Evolutionary conservation across 306 rosid species (phyloP), one percentile per base, ranked within the genome.

Genomic region (Sechiopsis laciniata): DNA sequence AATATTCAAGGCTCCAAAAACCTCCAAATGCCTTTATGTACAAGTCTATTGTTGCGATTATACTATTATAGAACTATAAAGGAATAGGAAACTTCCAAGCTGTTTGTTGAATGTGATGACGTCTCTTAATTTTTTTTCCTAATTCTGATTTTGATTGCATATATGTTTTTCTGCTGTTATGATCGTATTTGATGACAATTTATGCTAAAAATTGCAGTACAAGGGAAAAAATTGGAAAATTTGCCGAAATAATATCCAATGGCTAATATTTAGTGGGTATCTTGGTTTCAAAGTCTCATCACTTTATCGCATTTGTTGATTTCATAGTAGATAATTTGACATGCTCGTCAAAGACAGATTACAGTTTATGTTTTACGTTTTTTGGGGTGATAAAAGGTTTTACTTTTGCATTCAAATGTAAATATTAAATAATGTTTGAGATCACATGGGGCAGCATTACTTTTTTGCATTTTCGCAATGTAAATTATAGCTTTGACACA

Each of bases 101-200:
- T 67, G 32, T 17, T 17, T 64, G 53, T 64, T 17, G 40, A 64
- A 17, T 20, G 35, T 45, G 55, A 13, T 42, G 55, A 66, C 0
- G 26, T 67, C 42, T 20, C 42, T 22, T 69, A 13, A 11, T 6
- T 7, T 48, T 13, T 13, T 50, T 22, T 3, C 57, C 14, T 50
- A 50, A 13, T 14, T 69, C 8, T 66, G 73, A 69, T 69, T 69
- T 4, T 69, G 58, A 69, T 69, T 69, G 37, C 45, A 69, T 15
- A 3, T 48, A 6, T 21, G 6, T 22, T 35, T 40, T 67, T 50
- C 73, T 13, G 14, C 73, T 46, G 21, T 37, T 50, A 22, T 12
- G 51, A 22, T 67, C 42, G 21, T 66, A 32, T 32, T 32, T 32
- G 37, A 32, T 32, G 54, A 17, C 9, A 40, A 17, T 42, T 42